These are phyloP conservation scores for Pseudopithomyces maydicus DNA, from an alignment of 2,329 filamentous ascomycete species.

Conservation along the genomic window DNA sequence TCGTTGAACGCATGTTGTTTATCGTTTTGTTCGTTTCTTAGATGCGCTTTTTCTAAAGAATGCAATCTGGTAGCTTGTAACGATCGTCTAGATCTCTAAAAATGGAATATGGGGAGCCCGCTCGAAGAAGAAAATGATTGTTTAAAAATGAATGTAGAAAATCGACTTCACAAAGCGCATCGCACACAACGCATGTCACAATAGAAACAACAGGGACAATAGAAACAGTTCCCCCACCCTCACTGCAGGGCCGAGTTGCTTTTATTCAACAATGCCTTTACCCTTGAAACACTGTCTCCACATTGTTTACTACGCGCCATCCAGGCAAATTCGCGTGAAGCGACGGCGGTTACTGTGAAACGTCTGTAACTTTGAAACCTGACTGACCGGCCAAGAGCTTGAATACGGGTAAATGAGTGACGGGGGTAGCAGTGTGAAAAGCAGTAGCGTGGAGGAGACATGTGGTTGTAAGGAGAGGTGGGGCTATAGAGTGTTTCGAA, in stretches of 20 bases:
- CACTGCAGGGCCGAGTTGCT: not conserved
- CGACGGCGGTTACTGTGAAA: constrained; percentile 3
- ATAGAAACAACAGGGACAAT: not conserved
- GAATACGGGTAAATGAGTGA: not conserved
- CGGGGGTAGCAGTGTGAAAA: not conserved
- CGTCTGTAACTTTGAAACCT: not conserved
- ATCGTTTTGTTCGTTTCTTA: not conserved
- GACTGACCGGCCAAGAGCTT: not conserved
- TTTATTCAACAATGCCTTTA: not conserved
- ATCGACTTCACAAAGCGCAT: not conserved
- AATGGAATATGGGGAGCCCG: not conserved
- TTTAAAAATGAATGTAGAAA: not conserved
- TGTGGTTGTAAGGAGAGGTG: not conserved
- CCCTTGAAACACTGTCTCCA: not conserved
- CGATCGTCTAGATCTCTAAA: not conserved
- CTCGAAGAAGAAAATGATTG: not conserved
- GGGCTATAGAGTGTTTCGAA: constrained; percentile 2
- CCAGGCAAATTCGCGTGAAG: not conserved
- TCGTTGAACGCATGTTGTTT: constrained; percentile 1
- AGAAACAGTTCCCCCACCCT: not conserved
- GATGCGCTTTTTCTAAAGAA: not conserved
- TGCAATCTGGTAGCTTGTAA: not conserved
- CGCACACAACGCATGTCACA: not conserved
- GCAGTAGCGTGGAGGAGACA: not conserved
- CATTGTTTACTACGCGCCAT: not conserved